phyloP scores from a whole-genome alignment of 2,329 filamentous ascomycete genomes.

The Byssothecium circinans region DNA sequence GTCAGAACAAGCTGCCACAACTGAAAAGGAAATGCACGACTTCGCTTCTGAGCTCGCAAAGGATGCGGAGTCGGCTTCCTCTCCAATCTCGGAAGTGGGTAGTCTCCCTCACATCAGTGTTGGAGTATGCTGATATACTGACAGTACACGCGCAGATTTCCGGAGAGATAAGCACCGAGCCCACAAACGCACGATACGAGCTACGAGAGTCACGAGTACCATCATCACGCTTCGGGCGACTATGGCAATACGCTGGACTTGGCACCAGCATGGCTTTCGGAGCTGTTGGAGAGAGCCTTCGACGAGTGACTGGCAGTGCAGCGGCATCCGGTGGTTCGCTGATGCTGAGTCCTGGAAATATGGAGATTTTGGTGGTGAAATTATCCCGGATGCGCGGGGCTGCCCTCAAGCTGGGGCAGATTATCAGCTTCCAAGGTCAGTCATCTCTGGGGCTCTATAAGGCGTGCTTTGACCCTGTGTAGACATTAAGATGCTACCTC shows the following conservation, averaged over 20 bases:
- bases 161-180: conserved; percentile 24
- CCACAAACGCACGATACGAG: conserved; percentile 57
- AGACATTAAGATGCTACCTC: conserved; percentile 91
- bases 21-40: conserved; percentile 45
- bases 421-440: conserved; percentile 88
- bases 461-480: conserved; percentile 1
- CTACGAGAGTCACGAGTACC: conserved; percentile 90
- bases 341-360: conserved; percentile 84
- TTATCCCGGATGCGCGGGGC: conserved; percentile 95
- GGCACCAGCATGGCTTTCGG: conserved; percentile 95
- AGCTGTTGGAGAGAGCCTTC: conserved; percentile 81
- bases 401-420: conserved; percentile 94
- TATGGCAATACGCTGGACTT: conserved; percentile 94
- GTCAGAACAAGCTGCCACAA: conserved; percentile 14
- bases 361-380: conserved; percentile 90
- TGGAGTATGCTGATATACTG: conserved; percentile 49
- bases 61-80: conserved; percentile 40
- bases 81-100: conserved; percentile 33
- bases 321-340: conserved; percentile 66
- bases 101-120: background rate
- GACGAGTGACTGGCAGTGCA: conserved; percentile 72
- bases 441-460: background rate
- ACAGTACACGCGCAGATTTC: conserved; percentile 45
- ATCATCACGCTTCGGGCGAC: conserved; percentile 77
- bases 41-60: conserved; percentile 53